Conservation (phyloP, 139 green algal species). For the Diplosphaera chodatii region DNA sequence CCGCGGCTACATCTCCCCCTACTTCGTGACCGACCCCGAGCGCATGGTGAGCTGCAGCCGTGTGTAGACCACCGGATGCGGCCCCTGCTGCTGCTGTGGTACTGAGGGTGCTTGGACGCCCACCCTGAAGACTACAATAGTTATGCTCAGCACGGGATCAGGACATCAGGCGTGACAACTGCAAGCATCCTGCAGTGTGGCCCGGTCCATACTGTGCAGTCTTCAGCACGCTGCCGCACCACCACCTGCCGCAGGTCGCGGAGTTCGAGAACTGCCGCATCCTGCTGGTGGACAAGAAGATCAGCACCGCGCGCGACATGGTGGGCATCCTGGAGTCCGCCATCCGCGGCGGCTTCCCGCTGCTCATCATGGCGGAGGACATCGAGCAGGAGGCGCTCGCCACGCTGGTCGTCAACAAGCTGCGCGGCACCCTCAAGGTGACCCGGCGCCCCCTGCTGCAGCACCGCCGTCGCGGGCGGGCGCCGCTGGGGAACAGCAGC, state of each 20-base stretch:
- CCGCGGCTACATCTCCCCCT: conserved; percentile 96
- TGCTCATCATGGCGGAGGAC: conserved; percentile 99
- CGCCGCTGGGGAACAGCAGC: too few species aligned
- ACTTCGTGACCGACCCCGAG: conserved; percentile 99
- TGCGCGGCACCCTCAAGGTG: conserved; percentile 90
- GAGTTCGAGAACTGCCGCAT: conserved; percentile 86
- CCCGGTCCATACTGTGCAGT: too few species aligned
- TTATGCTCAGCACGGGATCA: too few species aligned
- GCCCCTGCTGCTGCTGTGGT: too few species aligned
- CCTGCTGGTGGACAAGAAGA: conserved; percentile 99
- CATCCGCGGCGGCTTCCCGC: conserved; percentile 87
- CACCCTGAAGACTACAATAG: too few species aligned
- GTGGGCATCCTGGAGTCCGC: conserved; percentile 88
- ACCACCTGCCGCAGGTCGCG: conserved; percentile 26
- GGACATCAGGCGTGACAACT: too few species aligned
- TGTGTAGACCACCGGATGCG: too few species aligned
- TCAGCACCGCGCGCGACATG: conserved; percentile 92
- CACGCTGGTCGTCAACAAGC: conserved; percentile 99
- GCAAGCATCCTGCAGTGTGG: not conserved
- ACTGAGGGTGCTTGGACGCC: too few species aligned
- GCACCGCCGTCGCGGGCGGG: too few species aligned
- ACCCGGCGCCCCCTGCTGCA: not conserved
- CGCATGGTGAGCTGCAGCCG: conserved; percentile 75
- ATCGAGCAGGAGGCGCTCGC: conserved; percentile 99
- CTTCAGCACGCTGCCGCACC: too few species aligned